Conservation (phyloP, 371 early-diverging fungal genomes). For the Rhizopus stolonifer region DNA sequence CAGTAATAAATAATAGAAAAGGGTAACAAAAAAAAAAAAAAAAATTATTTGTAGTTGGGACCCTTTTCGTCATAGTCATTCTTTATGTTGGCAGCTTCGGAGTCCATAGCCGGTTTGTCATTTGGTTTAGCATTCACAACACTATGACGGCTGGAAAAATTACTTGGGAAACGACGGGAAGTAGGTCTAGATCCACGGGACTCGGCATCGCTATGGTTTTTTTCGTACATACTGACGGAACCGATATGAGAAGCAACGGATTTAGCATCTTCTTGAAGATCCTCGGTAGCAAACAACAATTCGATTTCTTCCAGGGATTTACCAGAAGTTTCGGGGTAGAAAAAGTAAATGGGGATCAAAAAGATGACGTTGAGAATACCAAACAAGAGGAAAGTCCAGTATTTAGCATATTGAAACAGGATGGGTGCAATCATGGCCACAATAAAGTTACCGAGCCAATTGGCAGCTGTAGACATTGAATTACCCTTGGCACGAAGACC, state of each 20-base stretch:
- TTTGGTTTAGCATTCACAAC: slow-evolving; percentile 10
- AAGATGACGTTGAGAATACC: slow-evolving; percentile 44
- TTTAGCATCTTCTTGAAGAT: slow-evolving; percentile 36
- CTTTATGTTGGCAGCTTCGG: slow-evolving; percentile 40
- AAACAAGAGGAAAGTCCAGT: slow-evolving; percentile 58
- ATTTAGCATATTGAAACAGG: slow-evolving; percentile 55
- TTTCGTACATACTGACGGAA: slow-evolving; percentile 32
- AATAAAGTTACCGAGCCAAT: slow-evolving; percentile 60
- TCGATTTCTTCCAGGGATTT: slow-evolving; percentile 61
- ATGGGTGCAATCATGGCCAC: slow-evolving; percentile 45
- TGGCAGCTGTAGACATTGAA: slow-evolving; percentile 55
- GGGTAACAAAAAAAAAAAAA: not conserved
- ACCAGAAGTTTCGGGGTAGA: slow-evolving; percentile 57
- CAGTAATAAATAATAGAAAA: not conserved
- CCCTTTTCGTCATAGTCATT: slow-evolving; percentile 38
- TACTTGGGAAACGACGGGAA: slow-evolving; percentile 44
- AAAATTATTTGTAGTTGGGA: slow-evolving; percentile 40
- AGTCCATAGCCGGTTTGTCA: slow-evolving; percentile 26
- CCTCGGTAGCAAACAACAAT: slow-evolving; percentile 46
- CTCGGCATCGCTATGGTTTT: slow-evolving; percentile 32
- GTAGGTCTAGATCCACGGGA: slow-evolving; percentile 40
- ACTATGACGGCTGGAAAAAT: slow-evolving; percentile 32
- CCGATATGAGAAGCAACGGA: slow-evolving; percentile 40
- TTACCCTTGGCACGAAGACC: slow-evolving; percentile 48
- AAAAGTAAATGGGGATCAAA: slow-evolving; percentile 46